Percentiles rank a stretch among this genome's conserved stretches.
Evolutionary conservation across 1,139 yeast genomes (phyloP).

Genomic region (Pichia sp.): DNA sequence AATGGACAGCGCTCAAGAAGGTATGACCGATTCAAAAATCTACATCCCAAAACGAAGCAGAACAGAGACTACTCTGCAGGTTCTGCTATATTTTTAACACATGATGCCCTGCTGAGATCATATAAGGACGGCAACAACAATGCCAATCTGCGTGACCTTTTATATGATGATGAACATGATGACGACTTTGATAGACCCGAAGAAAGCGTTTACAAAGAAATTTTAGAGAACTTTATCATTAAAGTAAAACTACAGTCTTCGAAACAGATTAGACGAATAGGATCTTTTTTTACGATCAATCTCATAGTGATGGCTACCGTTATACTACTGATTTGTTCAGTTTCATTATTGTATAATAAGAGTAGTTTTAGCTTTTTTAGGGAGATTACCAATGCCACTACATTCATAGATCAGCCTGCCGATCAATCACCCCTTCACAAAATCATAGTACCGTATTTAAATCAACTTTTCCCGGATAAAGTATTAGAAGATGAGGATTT

Average conservation of each 20-base stretch:
- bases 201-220: slow-evolving; percentile 5
- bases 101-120: not conserved
- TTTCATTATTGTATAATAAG: not conserved
- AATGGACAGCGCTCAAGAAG: not conserved
- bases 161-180: not conserved
- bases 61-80: not conserved
- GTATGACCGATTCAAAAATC: not conserved
- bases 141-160: not conserved
- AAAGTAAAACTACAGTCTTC: not conserved
- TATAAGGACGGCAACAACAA: not conserved
- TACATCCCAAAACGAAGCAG: not conserved
- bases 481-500: not conserved
- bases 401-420: slow-evolving; percentile 3
- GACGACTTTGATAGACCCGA: slow-evolving; percentile 6
- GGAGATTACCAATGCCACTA: not conserved
- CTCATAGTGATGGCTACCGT: not conserved
- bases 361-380: not conserved
- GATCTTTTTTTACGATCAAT: not conserved
- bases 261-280: not conserved
- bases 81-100: not conserved
- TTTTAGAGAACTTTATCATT: not conserved
- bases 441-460: slow-evolving; percentile 13
- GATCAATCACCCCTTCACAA: slow-evolving; percentile 11
- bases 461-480: slow-evolving; percentile 12
- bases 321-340: not conserved